phyloP scores from a whole-genome alignment of 2,329 filamentous ascomycete genomes.

The Ceratocystiopsis brevicomis region DNA sequence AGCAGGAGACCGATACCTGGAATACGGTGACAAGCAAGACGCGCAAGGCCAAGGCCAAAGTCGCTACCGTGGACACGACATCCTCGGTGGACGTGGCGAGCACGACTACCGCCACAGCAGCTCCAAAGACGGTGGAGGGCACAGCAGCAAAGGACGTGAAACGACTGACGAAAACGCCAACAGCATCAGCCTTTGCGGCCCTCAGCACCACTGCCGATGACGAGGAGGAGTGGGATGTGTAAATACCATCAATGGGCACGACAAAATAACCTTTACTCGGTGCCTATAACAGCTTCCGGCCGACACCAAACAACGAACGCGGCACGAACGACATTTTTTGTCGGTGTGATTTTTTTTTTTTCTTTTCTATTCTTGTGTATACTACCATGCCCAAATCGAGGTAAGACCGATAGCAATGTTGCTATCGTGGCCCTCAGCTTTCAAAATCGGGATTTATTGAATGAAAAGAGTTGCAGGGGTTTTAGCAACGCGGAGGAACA shows the following conservation, averaged over 20 bases:
- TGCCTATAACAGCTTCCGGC: no score
- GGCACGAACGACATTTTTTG: no score
- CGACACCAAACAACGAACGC: no score
- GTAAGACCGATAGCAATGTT: no score
- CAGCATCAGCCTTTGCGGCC: constrained; percentile 28
- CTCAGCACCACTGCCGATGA: constrained; percentile 21
- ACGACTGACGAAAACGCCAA: constrained; percentile 18
- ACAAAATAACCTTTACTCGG: neutral
- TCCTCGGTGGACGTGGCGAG: no score
- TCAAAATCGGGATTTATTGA: no score
- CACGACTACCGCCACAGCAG: constrained; percentile 4
- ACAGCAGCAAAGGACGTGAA: neutral
- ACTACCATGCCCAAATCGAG: no score
- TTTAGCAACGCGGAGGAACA: no score
- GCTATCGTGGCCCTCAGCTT: no score
- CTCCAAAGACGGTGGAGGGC: constrained; percentile 14
- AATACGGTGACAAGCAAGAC: constrained; percentile 34
- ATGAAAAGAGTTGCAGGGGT: neutral
- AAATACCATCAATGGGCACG: constrained; percentile 6
- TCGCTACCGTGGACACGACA: constrained; percentile 10
- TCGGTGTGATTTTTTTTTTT: no score
- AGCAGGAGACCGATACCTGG: constrained; percentile 35
- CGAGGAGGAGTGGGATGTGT: constrained; percentile 35
- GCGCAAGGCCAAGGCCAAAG: constrained; percentile 24
- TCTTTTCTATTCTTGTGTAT: no score